Conservation (phyloP, 1,284 basidiomycete genomes). For the Cutaneotrichosporon curvatum region DNA sequence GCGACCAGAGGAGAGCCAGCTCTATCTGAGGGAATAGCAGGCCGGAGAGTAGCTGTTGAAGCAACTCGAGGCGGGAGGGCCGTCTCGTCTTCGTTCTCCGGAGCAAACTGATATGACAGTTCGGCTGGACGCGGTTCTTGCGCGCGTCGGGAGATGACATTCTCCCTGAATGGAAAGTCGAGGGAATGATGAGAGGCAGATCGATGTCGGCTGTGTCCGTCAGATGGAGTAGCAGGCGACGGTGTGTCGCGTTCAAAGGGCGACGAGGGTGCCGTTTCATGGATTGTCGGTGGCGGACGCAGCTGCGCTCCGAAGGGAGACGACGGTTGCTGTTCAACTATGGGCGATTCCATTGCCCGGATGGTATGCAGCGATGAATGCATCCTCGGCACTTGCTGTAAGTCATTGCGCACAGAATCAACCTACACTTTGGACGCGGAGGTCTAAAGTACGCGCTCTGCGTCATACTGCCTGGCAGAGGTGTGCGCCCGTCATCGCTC, state of each 20-base stretch:
- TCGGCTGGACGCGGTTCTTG: conserved; percentile 26
- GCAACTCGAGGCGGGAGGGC: background rate
- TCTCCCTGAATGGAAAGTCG: conserved; percentile 39
- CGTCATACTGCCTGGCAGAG: background rate
- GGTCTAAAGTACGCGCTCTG: conserved; percentile 9
- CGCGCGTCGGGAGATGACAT: conserved; percentile 36
- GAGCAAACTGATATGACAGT: conserved; percentile 30
- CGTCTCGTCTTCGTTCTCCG: background rate
- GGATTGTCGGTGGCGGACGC: no score
- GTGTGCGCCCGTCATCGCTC: conserved; percentile 14
- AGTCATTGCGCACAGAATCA: background rate
- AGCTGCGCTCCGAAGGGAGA: background rate
- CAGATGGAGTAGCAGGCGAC: background rate
- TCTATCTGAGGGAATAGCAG: no score
- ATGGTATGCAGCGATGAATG: conserved; percentile 41
- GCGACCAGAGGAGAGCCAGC: no score
- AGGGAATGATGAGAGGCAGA: conserved; percentile 1
- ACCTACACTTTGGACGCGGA: conserved; percentile 19
- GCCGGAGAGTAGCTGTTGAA: background rate
- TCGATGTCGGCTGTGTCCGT: no score
- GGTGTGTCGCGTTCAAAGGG: background rate
- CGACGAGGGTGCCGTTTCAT: no score
- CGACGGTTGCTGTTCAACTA: background rate
- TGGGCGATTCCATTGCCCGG: conserved; percentile 22
- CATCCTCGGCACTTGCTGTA: conserved; percentile 21